Percentiles rank a stretch among this genome's conserved stretches.
Conservation (phyloP, 2,329 filamentous ascomycete genomes). For the Tolypocladium album region DNA sequence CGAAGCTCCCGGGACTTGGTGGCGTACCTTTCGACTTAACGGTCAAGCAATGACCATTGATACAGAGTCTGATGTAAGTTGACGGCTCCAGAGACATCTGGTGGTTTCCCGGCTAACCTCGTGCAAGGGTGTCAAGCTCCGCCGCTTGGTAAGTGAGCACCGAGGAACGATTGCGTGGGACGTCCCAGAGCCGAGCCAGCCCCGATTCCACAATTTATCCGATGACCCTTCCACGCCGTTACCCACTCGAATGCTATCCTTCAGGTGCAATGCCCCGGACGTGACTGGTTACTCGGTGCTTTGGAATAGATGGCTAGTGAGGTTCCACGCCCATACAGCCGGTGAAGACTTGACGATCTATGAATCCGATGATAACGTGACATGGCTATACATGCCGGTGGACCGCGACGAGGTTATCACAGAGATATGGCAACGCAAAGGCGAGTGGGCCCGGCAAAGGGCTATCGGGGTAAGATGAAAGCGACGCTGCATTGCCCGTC, state of each 20-base stretch:
- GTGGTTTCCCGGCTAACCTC: background rate
- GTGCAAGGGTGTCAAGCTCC: background rate
- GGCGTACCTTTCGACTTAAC: background rate
- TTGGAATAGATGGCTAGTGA: background rate
- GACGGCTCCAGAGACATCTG: background rate
- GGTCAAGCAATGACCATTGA: background rate
- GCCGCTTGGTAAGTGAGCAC: background rate
- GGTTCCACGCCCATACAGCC: background rate
- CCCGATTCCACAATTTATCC: background rate
- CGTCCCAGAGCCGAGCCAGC: background rate
- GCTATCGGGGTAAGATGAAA: background rate
- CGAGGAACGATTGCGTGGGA: background rate
- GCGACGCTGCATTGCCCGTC: background rate
- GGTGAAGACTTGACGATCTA: background rate
- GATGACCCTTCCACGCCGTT: background rate
- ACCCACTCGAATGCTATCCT: background rate
- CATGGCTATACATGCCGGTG: background rate
- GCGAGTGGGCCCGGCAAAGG: background rate
- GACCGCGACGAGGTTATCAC: background rate
- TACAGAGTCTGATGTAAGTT: background rate
- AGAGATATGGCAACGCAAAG: background rate
- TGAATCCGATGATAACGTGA: background rate
- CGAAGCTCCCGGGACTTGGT: background rate
- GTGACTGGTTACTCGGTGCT: background rate
- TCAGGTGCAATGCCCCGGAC: background rate